These are phyloP conservation scores for Lasiosphaeris hirsuta DNA, from an alignment of 495 filamentous ascomycete genomes.

Conservation along the genomic window DNA sequence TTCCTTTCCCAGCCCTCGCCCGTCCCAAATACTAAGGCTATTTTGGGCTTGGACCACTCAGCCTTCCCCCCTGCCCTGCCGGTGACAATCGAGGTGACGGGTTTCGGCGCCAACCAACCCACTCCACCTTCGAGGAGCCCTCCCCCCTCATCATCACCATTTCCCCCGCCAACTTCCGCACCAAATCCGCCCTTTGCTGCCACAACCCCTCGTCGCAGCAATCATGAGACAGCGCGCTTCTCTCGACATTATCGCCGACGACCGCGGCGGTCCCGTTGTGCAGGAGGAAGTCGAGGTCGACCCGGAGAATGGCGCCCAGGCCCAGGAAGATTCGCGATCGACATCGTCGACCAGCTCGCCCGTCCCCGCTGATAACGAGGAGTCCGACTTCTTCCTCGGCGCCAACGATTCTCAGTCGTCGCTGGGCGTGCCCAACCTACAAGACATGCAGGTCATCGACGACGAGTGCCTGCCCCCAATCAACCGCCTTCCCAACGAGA, in stretches of 20 bases:
- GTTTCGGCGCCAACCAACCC: conserved; percentile 21
- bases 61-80: conserved; percentile 9
- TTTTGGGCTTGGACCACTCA: conserved; percentile 22
- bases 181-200: conserved; percentile 22
- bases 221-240: conserved; percentile 35
- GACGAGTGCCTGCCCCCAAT: conserved; percentile 69
- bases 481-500: conserved; percentile 82
- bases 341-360: conserved; percentile 84
- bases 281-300: conserved; percentile 12
- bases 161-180: not conserved
- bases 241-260: conserved; percentile 45
- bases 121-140: conserved; percentile 18
- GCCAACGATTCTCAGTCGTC: conserved; percentile 90
- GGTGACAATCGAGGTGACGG: conserved; percentile 20
- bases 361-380: conserved; percentile 71
- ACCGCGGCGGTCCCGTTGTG: conserved; percentile 6
- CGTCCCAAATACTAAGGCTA: conserved; percentile 19
- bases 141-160: not conserved
- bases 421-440: conserved; percentile 70
- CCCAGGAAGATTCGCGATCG: conserved; percentile 35
- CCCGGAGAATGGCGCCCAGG: conserved; percentile 10
- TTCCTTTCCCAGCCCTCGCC: not conserved
- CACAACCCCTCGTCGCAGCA: conserved; percentile 9
- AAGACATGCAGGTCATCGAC: conserved; percentile 62
- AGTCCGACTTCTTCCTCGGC: conserved; percentile 81